A percentile compares a stretch with the other conserved stretches of the same genome.
These are phyloP conservation scores for Leptographium flavum DNA, from an alignment of 2,329 filamentous ascomycete genomes.

Conservation along the genomic window DNA sequence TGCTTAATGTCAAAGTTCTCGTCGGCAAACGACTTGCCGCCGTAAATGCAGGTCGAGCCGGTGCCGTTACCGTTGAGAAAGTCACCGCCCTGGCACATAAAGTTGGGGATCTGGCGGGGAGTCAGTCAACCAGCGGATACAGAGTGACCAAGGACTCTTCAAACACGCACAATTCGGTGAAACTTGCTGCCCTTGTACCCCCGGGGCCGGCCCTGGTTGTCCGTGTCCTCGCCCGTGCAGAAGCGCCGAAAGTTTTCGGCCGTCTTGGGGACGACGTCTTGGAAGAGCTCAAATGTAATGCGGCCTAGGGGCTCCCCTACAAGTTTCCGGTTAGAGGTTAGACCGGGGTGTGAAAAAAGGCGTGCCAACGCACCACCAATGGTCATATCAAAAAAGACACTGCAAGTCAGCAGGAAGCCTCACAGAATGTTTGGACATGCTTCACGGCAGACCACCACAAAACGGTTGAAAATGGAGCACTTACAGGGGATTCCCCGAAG, in stretches of 20 bases:
- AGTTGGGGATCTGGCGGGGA: slow-evolving; percentile 88
- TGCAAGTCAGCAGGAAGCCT: slow-evolving; percentile 3
- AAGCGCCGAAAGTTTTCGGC: slow-evolving; percentile 96
- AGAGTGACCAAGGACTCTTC: background rate
- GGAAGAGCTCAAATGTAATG: slow-evolving; percentile 83
- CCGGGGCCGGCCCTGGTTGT: slow-evolving; percentile 59
- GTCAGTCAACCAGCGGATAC: background rate
- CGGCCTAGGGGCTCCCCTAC: slow-evolving; percentile 77
- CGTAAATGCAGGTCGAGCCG: slow-evolving; percentile 79
- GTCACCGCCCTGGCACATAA: slow-evolving; percentile 97
- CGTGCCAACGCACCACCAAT: slow-evolving; percentile 49
- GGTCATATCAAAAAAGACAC: slow-evolving; percentile 30
- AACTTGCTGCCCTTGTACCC: slow-evolving; percentile 94
- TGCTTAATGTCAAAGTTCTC: slow-evolving; percentile 80
- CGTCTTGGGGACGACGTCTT: slow-evolving; percentile 69
- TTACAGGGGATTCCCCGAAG: slow-evolving; percentile 33
- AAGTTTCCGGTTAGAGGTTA: background rate
- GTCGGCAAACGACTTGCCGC: slow-evolving; percentile 69
- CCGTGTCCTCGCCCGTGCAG: slow-evolving; percentile 86
- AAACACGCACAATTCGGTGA: slow-evolving; percentile 71
- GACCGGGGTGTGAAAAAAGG: background rate
- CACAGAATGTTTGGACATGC: background rate
- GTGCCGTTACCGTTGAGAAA: slow-evolving; percentile 84
- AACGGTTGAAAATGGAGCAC: too few species aligned
- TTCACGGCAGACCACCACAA: too few species aligned